Conservation (phyloP, 148 eudicot species). For the Rhododendron kiyosumense region DNA sequence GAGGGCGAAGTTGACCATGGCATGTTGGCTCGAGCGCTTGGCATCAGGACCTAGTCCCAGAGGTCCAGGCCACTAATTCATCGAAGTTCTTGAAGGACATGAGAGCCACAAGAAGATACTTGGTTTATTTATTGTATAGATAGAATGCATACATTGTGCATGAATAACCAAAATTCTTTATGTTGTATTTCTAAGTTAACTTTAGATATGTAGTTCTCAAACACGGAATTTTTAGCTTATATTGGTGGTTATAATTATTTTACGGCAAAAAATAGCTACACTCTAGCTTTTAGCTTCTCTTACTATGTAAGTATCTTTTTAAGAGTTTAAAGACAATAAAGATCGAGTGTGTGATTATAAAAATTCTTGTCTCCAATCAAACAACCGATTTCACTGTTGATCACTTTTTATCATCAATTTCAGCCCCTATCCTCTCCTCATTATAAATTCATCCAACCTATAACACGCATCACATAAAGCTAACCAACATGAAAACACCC, state of each 20-base stretch:
- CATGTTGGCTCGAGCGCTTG: slow-evolving; percentile 16
- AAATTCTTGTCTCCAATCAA: neutral
- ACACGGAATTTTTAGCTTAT: neutral
- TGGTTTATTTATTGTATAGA: neutral
- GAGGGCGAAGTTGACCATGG: slow-evolving; percentile 11
- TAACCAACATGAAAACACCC: neutral
- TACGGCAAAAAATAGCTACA: neutral
- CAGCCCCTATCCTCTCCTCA: too few relatives aligned
- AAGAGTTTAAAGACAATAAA: neutral
- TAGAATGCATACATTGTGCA: neutral
- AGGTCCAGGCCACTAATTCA: slow-evolving; percentile 16
- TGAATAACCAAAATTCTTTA: neutral
- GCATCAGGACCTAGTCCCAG: slow-evolving; percentile 21
- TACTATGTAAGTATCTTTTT: neutral
- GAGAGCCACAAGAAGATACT: neutral
- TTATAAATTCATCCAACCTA: neutral
- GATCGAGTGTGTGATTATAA: neutral
- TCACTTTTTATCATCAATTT: neutral
- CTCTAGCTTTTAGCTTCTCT: neutral
- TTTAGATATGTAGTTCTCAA: neutral
- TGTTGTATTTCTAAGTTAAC: neutral
- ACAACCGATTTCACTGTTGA: neutral
- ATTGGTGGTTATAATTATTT: neutral
- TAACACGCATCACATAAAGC: neutral
- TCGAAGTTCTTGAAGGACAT: neutral